A percentile compares a stretch with the other conserved stretches of the same genome.
Conservation (phyloP, 768 basidiomycete species). For the Tulasnella sp. region DNA sequence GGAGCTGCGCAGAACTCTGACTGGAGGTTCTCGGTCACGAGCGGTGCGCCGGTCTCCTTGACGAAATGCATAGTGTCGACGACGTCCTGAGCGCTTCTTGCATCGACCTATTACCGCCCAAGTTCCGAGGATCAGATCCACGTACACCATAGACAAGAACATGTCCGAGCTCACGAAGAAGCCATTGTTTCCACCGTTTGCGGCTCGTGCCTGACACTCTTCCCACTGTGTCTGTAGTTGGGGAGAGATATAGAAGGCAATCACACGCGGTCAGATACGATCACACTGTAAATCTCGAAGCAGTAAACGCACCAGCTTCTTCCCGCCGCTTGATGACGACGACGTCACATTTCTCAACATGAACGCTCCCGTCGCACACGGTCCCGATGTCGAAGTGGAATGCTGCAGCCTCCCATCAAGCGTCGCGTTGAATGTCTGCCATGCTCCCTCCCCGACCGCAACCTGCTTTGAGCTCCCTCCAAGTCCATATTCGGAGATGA, state of each 20-base stretch:
- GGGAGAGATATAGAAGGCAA: background rate
- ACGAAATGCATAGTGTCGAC: constrained; percentile 2
- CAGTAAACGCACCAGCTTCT: constrained; percentile 4
- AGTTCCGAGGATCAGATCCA: background rate
- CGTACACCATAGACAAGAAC: background rate
- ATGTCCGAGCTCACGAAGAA: constrained; percentile 2
- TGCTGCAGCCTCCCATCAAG: background rate
- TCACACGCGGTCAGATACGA: too few relatives aligned
- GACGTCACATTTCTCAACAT: background rate
- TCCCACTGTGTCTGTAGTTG: constrained; percentile 2
- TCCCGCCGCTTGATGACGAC: background rate
- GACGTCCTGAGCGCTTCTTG: background rate
- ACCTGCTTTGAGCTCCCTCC: too few relatives aligned
- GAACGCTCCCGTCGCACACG: background rate
- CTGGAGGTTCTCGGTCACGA: constrained; percentile 6
- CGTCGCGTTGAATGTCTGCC: constrained; percentile 2
- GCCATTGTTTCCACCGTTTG: constrained; percentile 1
- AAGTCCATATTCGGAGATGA: too few relatives aligned
- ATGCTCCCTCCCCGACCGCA: background rate
- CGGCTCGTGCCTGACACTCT: constrained; percentile 3
- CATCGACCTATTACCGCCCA: background rate
- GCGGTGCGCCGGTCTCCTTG: background rate
- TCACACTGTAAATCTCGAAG: too few relatives aligned
- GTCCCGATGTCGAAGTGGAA: background rate
- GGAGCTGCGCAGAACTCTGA: constrained; percentile 8